Conservation (phyloP, 345 rosid genomes). For the Cardamine resedifolia region DNA sequence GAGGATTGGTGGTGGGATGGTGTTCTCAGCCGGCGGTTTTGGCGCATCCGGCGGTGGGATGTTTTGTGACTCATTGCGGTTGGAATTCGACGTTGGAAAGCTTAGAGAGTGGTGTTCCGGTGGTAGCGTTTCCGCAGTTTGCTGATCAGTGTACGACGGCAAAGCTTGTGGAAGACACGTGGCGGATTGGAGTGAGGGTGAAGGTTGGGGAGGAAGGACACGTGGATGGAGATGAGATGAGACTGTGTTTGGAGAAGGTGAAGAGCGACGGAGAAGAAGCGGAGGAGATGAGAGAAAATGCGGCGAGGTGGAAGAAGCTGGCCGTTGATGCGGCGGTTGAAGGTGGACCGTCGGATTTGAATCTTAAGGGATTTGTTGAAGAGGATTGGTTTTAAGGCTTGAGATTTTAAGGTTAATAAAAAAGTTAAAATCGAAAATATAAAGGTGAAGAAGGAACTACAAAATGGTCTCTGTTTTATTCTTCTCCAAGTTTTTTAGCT, state of each 20-base stretch:
- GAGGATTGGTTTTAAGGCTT: too few species aligned
- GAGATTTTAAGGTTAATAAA: too few species aligned
- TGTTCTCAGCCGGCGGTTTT: conserved; percentile 62
- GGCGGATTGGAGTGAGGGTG: conserved; percentile 54
- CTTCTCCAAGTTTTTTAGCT: too few species aligned
- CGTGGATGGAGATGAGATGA: conserved; percentile 50
- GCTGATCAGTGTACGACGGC: conserved; percentile 63
- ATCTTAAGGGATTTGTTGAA: conserved; percentile 49
- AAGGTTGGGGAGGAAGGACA: conserved; percentile 39
- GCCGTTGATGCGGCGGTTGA: conserved; percentile 44
- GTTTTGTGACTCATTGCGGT: conserved; percentile 69
- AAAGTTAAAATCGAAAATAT: too few species aligned
- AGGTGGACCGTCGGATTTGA: conserved; percentile 59
- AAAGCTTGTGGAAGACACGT: conserved; percentile 49
- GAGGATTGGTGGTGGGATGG: conserved; percentile 61
- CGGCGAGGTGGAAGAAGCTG: conserved; percentile 49
- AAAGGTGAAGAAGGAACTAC: too few species aligned
- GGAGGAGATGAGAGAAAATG: conserved; percentile 46
- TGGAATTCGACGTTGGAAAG: conserved; percentile 76
- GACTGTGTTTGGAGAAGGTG: conserved; percentile 54
- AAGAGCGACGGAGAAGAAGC: conserved; percentile 45
- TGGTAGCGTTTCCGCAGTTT: conserved; percentile 75
- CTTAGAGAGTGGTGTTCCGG: conserved; percentile 50
- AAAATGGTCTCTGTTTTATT: too few species aligned
- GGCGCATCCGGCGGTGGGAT: conserved; percentile 53